These are phyloP conservation scores for Alternaria gansuensis DNA, from an alignment of 2,329 filamentous ascomycete genomes.

Conservation along the genomic window DNA sequence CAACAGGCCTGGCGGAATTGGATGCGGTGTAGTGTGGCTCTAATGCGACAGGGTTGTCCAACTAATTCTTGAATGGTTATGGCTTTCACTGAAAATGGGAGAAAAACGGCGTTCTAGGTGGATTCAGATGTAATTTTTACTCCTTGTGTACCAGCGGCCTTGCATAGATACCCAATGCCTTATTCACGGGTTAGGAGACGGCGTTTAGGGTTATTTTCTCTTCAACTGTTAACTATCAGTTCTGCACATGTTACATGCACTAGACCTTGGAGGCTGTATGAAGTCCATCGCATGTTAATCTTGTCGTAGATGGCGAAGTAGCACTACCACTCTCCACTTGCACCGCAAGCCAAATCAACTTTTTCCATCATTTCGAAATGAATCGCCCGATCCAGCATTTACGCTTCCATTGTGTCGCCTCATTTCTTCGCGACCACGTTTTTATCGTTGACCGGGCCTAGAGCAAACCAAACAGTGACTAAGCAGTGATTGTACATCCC, in stretches of 20 bases:
- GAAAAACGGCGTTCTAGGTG: neutral
- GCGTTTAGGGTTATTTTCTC: neutral
- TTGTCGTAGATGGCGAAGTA: neutral
- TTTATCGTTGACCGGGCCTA: neutral
- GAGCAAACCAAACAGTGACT: neutral
- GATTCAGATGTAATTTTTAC: neutral
- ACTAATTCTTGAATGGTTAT: no score
- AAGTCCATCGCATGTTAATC: neutral
- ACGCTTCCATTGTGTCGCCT: neutral
- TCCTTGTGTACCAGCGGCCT: slow-evolving; percentile 3
- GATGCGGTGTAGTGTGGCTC: slow-evolving; percentile 14
- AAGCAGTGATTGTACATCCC: neutral
- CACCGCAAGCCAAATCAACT: neutral
- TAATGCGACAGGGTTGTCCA: neutral
- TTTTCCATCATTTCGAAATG: neutral
- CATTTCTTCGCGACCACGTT: neutral
- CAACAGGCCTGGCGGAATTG: neutral
- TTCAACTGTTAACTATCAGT: neutral
- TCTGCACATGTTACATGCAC: neutral
- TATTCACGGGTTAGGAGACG: neutral
- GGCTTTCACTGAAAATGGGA: no score
- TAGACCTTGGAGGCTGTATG: no score
- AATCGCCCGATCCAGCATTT: neutral
- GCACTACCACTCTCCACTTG: neutral
- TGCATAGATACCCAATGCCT: slow-evolving; percentile 7